Percentiles rank a stretch among this genome's conserved stretches.
Evolutionary conservation across 2,329 filamentous ascomycete genomes (phyloP).

Genomic region (Alternaria dauci): DNA sequence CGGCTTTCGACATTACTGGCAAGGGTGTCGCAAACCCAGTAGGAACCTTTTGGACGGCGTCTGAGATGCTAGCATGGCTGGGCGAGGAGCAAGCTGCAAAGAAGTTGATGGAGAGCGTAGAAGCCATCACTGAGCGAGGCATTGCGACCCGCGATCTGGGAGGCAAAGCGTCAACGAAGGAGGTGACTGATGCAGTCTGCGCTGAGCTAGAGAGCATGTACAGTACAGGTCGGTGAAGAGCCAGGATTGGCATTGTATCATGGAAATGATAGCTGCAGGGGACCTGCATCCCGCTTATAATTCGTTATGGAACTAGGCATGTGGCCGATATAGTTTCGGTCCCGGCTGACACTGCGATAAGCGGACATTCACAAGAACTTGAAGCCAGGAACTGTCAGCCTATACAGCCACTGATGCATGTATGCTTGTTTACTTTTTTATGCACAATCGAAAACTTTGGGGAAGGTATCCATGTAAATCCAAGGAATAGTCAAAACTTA

Average conservation of each 20-base stretch:
- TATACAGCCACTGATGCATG: not conserved
- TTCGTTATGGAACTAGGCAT: not conserved
- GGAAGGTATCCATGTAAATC: not conserved
- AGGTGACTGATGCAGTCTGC: slow-evolving; percentile 56
- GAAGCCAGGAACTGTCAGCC: not conserved
- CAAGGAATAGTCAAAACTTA: not conserved
- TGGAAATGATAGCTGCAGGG: not conserved
- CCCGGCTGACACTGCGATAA: not conserved
- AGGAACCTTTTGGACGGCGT: slow-evolving; percentile 66
- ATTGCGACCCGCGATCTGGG: slow-evolving; percentile 65
- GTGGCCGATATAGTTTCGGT: not conserved
- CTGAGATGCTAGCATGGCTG: slow-evolving; percentile 67
- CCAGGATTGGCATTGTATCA: not conserved
- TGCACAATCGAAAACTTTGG: not conserved
- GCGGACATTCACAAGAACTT: not conserved
- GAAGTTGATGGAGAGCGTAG: slow-evolving; percentile 61
- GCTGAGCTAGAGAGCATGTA: slow-evolving; percentile 46
- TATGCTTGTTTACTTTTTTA: too few species aligned
- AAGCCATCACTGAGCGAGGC: slow-evolving; percentile 62
- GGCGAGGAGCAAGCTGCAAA: slow-evolving; percentile 62
- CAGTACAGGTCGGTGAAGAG: not conserved
- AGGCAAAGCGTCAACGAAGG: slow-evolving; percentile 54
- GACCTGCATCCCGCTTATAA: not conserved
- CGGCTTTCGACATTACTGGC: slow-evolving; percentile 66
- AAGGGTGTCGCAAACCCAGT: slow-evolving; percentile 67